phyloP scores from a whole-genome alignment of 768 basidiomycete genomes.

The Mycena metata region DNA sequence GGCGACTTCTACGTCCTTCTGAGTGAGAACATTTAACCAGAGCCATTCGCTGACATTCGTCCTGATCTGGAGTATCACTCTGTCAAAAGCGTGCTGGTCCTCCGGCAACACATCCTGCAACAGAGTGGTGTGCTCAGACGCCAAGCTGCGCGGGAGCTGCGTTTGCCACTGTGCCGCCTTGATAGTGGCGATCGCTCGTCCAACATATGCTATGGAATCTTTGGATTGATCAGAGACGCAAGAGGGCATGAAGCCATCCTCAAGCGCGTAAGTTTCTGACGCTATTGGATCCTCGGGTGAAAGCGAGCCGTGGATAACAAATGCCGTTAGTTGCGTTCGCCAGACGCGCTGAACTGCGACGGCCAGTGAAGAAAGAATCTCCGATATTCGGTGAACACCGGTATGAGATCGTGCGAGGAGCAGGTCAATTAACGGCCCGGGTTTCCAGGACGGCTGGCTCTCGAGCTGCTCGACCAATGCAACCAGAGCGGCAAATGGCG shows the following conservation, averaged over 20 bases:
- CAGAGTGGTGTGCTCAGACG: conserved; percentile 73
- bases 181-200: conserved; percentile 88
- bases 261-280: conserved; percentile 68
- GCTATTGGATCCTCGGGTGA: conserved; percentile 77
- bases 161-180: conserved; percentile 84
- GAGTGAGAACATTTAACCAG: conserved; percentile 90
- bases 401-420: conserved; percentile 79
- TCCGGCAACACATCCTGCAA: conserved; percentile 79
- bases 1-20: conserved; percentile 85
- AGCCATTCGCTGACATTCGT: conserved; percentile 93
- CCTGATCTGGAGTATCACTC: conserved; percentile 79
- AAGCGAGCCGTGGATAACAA: conserved; percentile 84
- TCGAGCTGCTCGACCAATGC: conserved; percentile 75
- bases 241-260: conserved; percentile 78
- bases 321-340: conserved; percentile 86
- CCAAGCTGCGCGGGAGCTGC: conserved; percentile 78
- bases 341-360: conserved; percentile 85
- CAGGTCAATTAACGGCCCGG: conserved; percentile 87
- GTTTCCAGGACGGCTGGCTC: conserved; percentile 69
- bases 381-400: conserved; percentile 81
- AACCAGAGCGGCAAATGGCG: conserved; percentile 81
- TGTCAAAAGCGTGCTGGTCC: conserved; percentile 83
- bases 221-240: conserved; percentile 79
- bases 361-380: conserved; percentile 79
- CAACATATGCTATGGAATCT: conserved; percentile 89